Base-by-base conservation (phyloP, 2,329 filamentous ascomycete species). In the Claviceps africana region DNA sequence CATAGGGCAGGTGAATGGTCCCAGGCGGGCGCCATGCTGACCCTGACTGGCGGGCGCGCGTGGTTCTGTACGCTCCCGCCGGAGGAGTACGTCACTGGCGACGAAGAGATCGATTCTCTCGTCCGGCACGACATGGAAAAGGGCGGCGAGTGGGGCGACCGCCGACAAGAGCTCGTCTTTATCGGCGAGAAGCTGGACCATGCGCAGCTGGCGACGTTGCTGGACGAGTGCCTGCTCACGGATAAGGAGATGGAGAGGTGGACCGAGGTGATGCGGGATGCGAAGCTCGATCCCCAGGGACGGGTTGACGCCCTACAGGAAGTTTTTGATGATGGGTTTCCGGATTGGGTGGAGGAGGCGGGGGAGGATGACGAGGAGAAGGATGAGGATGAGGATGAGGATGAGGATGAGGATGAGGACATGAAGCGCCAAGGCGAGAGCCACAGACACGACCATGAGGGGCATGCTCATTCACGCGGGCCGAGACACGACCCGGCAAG, bases 131-230 rank as follows among this genome's bases (percentile, higher is more conserved):
- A 78, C 56, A 72, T 78, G 22, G 60, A 67, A 7, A 73, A 75
- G 28, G 75, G 75, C 5, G 78, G 77, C 0, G 72, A 78, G 54
- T 87, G 82, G 81, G 83, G 82, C 0, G 84, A 88, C 57, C 72
- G 83, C 1, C 71, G 83, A 2, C 83, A 88, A 61, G 84, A 88
- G 62, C 62, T 88, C 7, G 84, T 88, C 2, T 85, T 88, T 55
- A 87, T 88, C 53, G 84, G 84, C 0, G 82, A 86, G 63, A 72
- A 73, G 5, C 70, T 88, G 15, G 72, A 85, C 48, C 60, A 71
- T 1, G 60, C 63, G 5, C 72, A 68, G 0, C 67, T 88, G 17
- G 75, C 72, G 25, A 65, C 63, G 4, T 62, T 74, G 35, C 62
- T 88, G 3, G 79, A 88, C 58, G 65, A 62, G 2, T 86, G 83